Conservation (phyloP, 257 asterid species). For the Ligustrum vulgare region DNA sequence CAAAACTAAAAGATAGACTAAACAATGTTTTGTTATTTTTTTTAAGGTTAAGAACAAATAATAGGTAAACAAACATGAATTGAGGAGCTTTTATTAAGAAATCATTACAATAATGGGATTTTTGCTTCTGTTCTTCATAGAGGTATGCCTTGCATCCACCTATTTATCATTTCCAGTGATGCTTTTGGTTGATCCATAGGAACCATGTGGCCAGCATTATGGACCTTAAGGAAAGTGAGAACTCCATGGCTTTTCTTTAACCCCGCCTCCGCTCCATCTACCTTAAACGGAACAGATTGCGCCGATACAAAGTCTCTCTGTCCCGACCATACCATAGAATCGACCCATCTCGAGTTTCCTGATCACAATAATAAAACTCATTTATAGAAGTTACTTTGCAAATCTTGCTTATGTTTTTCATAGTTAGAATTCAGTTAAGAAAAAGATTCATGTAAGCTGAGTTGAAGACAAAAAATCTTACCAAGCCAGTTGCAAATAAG, state of each 20-base stretch:
- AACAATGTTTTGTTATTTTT: neutral
- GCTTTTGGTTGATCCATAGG: constrained; percentile 88
- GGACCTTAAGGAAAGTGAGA: constrained; percentile 61
- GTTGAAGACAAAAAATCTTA: constrained; percentile 17
- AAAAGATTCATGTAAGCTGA: neutral
- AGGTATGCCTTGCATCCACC: constrained; percentile 53
- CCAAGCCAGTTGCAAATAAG: constrained; percentile 82
- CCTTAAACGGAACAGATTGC: constrained; percentile 39
- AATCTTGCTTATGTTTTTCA: neutral
- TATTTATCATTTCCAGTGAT: constrained; percentile 57
- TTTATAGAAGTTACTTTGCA: neutral
- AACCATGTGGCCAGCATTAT: constrained; percentile 72
- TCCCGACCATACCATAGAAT: constrained; percentile 66
- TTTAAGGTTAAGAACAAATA: neutral
- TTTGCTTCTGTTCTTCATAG: neutral
- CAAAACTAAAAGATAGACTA: too few relatives aligned
- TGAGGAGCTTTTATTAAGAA: too few relatives aligned
- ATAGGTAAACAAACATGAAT: too few relatives aligned
- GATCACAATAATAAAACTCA: constrained; percentile 4
- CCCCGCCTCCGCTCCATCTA: constrained; percentile 52
- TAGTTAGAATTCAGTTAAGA: neutral
- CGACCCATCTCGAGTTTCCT: constrained; percentile 80
- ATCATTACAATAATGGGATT: too few relatives aligned
- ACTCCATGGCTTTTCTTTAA: constrained; percentile 50
- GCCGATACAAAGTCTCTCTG: constrained; percentile 40